phyloP scores from a whole-genome alignment of 768 basidiomycete species.

The Boletus patriciae region DNA sequence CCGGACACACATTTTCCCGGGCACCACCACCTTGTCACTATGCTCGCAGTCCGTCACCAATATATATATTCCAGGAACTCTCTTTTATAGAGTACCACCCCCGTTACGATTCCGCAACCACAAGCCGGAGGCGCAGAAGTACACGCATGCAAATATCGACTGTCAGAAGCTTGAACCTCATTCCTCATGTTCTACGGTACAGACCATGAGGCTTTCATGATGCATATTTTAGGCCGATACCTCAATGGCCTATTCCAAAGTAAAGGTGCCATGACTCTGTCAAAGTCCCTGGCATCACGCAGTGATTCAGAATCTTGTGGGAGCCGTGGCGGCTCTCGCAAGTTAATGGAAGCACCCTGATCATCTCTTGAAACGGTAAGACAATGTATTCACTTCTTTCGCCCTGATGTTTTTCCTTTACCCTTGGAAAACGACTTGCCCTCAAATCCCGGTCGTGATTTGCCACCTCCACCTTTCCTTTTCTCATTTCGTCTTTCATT shows the following conservation, averaged over 20 bases:
- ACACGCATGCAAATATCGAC: no score
- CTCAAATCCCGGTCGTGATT: constrained; percentile 83
- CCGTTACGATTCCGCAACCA: no score
- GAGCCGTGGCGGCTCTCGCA: not conserved
- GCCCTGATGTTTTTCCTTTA: constrained; percentile 33
- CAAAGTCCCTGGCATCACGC: not conserved
- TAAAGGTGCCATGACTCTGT: not conserved
- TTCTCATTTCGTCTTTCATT: constrained; percentile 72
- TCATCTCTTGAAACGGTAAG: not conserved
- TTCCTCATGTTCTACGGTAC: no score
- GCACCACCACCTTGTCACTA: no score
- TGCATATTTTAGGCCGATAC: not conserved
- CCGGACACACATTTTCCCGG: no score
- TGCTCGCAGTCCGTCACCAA: no score
- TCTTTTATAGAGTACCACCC: no score
- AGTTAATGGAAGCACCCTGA: not conserved
- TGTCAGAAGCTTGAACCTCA: no score
- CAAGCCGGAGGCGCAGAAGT: no score
- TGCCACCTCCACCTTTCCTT: constrained; percentile 53
- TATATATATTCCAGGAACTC: no score
- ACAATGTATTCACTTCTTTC: constrained; percentile 20
- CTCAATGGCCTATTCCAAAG: not conserved
- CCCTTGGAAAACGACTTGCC: constrained; percentile 75
- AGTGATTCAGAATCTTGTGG: not conserved
- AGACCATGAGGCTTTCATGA: not conserved